Evolutionary conservation across 2,329 filamentous ascomycete genomes (phyloP), one percentile per base, ranked within the genome.

Genomic region (Fusarium sp.): DNA sequence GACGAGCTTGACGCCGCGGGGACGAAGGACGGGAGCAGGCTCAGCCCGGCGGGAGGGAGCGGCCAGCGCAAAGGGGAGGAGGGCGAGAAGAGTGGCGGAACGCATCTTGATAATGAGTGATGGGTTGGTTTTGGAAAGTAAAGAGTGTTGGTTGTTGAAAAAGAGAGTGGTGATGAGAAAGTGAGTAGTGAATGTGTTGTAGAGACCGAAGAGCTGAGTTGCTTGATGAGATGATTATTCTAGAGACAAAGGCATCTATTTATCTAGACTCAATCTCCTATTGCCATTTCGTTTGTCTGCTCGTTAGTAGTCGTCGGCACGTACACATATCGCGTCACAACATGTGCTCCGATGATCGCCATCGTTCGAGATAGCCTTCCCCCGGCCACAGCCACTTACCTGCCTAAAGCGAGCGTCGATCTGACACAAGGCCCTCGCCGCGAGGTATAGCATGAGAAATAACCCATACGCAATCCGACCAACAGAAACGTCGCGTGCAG

Each of bases 21-120:
- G 75, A 20, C 74, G 68, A 40, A 79, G 54, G 26, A 80, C 51
- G 35, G 78, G 79, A 22, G 78, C 78, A 22, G 76, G 78, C 35
- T 74, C 67, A 46, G 73, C 65, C 33, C 78, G 78, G 61, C 72
- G 74, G 40, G 73, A 52, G 9, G 77, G 76, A 43, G 74, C 74
- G 54, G 76, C 75, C 56, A 78, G 49, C 48, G 74, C 75, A 44
- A 78, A 55, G 59, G 75, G 75, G 15, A 79, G 67, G 52, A 77
- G 68, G 60, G 75, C 73, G 61, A 79, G 76, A 41, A 79, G 71
- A 71, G 74, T 70, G 44, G 75, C 69, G 60, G 71, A 63, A 57
- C 71, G 75, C 78, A 79, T 79, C 15, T 67, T 79, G 68, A 60
- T 48, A 49, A 44, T 24, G 51, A 52, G 35, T 45, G 47, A n/a